Conservation (phyloP, 306 rosid species). For the Vigna mungo region DNA sequence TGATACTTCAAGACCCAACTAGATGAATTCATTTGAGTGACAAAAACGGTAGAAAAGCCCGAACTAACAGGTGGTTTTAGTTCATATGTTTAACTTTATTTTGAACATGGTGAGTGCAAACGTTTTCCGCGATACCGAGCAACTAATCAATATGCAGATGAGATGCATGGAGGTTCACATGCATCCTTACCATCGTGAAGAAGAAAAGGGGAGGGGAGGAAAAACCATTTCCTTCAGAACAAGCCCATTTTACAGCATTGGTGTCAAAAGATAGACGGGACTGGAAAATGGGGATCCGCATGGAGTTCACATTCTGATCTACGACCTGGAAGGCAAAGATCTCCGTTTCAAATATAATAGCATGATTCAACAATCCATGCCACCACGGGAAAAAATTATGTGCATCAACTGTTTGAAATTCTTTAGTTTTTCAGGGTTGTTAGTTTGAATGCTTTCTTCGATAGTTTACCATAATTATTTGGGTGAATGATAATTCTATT, state of each 20-base stretch:
- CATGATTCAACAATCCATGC: conserved; percentile 14
- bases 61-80: no score
- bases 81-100: no score
- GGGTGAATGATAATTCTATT: conserved; percentile 19
- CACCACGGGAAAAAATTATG: not conserved
- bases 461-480: not conserved
- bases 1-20: no score
- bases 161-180: conserved; percentile 33
- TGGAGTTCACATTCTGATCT: conserved; percentile 11
- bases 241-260: not conserved
- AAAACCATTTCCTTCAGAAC: conserved; percentile 30
- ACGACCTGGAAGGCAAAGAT: not conserved
- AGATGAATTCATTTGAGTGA: no score
- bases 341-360: conserved; percentile 17
- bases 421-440: not conserved
- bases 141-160: not conserved
- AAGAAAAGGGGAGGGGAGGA: not conserved
- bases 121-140: no score
- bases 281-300: no score
- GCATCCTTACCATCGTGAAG: conserved; percentile 8
- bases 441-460: conserved; percentile 27
- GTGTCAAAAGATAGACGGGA: not conserved
- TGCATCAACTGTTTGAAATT: not conserved
- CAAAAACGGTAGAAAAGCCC: no score
- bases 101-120: no score